These are phyloP conservation scores for Aspergillus ibericus DNA, from an alignment of 2,329 filamentous ascomycete genomes.

Conservation along the genomic window DNA sequence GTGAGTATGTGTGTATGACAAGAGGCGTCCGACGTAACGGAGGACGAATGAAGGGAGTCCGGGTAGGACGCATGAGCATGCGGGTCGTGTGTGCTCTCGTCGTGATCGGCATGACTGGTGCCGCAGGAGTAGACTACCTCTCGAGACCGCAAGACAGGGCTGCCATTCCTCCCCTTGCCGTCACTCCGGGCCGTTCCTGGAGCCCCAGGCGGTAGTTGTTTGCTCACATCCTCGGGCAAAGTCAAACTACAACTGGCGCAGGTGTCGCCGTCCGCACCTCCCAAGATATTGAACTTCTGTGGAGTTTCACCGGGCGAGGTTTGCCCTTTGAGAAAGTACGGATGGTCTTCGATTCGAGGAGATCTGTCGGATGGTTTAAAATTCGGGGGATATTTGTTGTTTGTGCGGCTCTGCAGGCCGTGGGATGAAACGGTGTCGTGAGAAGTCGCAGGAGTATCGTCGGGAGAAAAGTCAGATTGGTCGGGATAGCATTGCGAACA, in stretches of 20 bases:
- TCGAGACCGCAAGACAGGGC: slow-evolving; percentile 56
- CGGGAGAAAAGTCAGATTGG: slow-evolving; percentile 39
- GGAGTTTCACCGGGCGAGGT: slow-evolving; percentile 43
- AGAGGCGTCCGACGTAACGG: slow-evolving; percentile 46
- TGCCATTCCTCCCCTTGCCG: slow-evolving; percentile 51
- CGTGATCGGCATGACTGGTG: slow-evolving; percentile 37
- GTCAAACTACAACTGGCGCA: slow-evolving; percentile 60
- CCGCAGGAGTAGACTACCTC: slow-evolving; percentile 55
- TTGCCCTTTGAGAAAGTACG: slow-evolving; percentile 49
- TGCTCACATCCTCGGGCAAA: slow-evolving; percentile 55
- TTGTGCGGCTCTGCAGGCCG: slow-evolving; percentile 20
- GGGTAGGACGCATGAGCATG: slow-evolving; percentile 40
- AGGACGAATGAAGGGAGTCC: slow-evolving; percentile 42
- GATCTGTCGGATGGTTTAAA: slow-evolving; percentile 21
- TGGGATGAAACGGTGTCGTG: slow-evolving; percentile 31
- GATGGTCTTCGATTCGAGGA: slow-evolving; percentile 50
- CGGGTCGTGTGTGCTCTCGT: slow-evolving; percentile 37
- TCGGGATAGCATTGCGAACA: slow-evolving; percentile 54
- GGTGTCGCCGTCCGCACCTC: slow-evolving; percentile 50
- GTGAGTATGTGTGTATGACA: slow-evolving; percentile 58
- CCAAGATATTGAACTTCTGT: slow-evolving; percentile 44
- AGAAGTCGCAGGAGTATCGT: slow-evolving; percentile 41
- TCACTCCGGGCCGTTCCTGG: slow-evolving; percentile 53
- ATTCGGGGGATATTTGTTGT: slow-evolving; percentile 18
- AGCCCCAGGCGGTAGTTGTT: slow-evolving; percentile 53